Percentiles rank a stretch among this genome's conserved stretches.
These are phyloP conservation scores for Draba incana DNA, from an alignment of 345 rosid species.

Conservation along the genomic window DNA sequence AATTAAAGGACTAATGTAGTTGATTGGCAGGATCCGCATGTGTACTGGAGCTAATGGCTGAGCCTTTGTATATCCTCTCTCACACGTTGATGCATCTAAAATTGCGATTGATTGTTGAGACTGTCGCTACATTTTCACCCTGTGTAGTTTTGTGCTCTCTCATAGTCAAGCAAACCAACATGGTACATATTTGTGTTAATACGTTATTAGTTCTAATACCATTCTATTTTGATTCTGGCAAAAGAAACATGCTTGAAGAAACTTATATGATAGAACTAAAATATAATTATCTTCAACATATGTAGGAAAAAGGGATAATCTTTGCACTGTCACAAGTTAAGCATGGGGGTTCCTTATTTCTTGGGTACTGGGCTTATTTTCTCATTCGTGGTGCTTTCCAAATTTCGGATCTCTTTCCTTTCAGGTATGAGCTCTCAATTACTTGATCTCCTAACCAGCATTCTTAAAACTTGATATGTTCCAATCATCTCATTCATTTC, in stretches of 20 bases:
- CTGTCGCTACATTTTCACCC: conserved; percentile 72
- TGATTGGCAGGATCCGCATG: conserved; percentile 75
- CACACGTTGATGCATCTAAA: conserved; percentile 75
- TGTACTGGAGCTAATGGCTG: conserved; percentile 84
- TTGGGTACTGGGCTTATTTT: conserved; percentile 93
- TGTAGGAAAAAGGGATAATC: conserved; percentile 67
- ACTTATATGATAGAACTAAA: neutral
- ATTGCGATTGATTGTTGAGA: conserved; percentile 79
- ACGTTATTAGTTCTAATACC: conserved; percentile 1
- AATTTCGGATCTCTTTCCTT: conserved; percentile 68
- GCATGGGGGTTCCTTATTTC: conserved; percentile 69
- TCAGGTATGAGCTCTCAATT: conserved; percentile 59
- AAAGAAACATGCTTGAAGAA: conserved; percentile 16
- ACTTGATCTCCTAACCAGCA: conserved; percentile 4
- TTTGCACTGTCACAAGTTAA: conserved; percentile 84
- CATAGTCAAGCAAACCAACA: conserved; percentile 56
- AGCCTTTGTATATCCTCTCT: conserved; percentile 87
- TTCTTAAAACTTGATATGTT: conserved; percentile 13
- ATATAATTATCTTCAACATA: conserved; percentile 5
- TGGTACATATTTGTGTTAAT: conserved; percentile 53
- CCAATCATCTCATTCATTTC: conserved; percentile 4
- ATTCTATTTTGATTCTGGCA: neutral
- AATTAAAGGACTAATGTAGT: conserved; percentile 8
- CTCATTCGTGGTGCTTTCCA: conserved; percentile 52
- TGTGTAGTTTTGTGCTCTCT: conserved; percentile 76